Percentiles rank a stretch among this genome's conserved stretches.
Evolutionary conservation across 305 asterid genomes (phyloP).

Genomic region (Fraxinus paxiana): DNA sequence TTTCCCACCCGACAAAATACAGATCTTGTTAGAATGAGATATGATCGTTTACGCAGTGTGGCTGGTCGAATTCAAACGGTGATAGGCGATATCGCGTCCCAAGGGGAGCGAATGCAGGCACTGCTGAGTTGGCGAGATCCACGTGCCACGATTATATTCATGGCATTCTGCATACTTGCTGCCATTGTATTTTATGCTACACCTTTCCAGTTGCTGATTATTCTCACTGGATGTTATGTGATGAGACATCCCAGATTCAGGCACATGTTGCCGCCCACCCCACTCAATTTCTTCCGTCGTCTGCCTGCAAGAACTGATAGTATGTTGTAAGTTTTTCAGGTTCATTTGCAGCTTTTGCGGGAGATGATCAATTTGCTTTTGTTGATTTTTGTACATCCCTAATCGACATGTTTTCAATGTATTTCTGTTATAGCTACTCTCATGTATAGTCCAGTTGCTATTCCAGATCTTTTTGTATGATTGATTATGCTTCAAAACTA

Average conservation of each 20-base stretch:
- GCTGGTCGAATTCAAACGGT: constrained; percentile 81
- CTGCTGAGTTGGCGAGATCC: constrained; percentile 88
- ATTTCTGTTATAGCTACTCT: background rate
- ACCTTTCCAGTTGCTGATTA: constrained; percentile 53
- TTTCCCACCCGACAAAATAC: constrained; percentile 58
- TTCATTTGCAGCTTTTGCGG: background rate
- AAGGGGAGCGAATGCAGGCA: constrained; percentile 84
- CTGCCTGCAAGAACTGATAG: constrained; percentile 84
- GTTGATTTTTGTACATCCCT: background rate
- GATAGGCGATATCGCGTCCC: constrained; percentile 75
- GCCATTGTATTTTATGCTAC: constrained; percentile 54
- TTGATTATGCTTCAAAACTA: background rate
- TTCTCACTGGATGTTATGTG: constrained; percentile 44
- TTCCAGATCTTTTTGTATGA: background rate
- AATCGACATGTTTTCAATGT: background rate
- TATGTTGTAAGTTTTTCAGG: constrained; percentile 47
- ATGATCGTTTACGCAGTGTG: constrained; percentile 70
- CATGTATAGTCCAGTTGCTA: background rate
- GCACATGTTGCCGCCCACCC: constrained; percentile 62
- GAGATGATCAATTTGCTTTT: background rate
- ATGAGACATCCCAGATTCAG: constrained; percentile 87
- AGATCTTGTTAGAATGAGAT: constrained; percentile 68
- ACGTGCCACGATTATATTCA: constrained; percentile 67
- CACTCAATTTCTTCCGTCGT: constrained; percentile 77
- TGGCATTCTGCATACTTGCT: constrained; percentile 58